Base-by-base conservation (phyloP, 768 basidiomycete genomes). In the Coprinopsis cinerea region DNA sequence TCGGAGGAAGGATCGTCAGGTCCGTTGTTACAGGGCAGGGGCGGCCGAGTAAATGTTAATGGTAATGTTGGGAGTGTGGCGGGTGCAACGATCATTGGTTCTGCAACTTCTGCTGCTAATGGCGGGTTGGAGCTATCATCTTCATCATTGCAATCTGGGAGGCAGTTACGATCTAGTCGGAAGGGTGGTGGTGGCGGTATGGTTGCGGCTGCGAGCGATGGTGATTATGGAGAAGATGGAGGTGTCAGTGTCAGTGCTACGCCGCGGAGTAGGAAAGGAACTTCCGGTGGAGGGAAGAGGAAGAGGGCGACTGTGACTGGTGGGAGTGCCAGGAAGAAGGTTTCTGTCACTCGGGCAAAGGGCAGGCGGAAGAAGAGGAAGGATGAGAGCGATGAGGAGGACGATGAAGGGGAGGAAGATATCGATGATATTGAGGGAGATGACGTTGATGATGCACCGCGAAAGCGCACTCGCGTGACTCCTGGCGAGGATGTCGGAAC, bases 381-480 rank as follows among this genome's bases (percentile, higher is more conserved):
- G 54, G 52, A 58, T 39, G 52, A 58, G 41, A 40, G 52, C 7
- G 55, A 58, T 11, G 59, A 61, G 13, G 50, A 54, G 18, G 47
- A 48, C 18, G 37, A 48, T 35, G 27, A 34, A 37, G 44, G 50
- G 26, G 28, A 42, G 22, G 51, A 50, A 40, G 36, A 49, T 28
- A 7, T 3, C 14, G 48, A 47, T 28, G 47, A 39, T 30, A 25
- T 17, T 30, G 45, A 47, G 17, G 32, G 10, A 28, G 55, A 56
- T 43, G 52, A 51, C 15, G 53, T 59, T 20, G 55, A 53, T 13
- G 53, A 56, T 27, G 28, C 44, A 7, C 44, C 44, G 28, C 25
- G 44, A 13, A 45, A 45, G 20, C 44, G 44, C 26, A 25, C 18
- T 28, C 25, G 44, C 9, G 41, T 18, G 4, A 24, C 41, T 9